Evolutionary conservation across 139 green algal species (phyloP).

Genomic region (Tetradesmus obliquus): DNA sequence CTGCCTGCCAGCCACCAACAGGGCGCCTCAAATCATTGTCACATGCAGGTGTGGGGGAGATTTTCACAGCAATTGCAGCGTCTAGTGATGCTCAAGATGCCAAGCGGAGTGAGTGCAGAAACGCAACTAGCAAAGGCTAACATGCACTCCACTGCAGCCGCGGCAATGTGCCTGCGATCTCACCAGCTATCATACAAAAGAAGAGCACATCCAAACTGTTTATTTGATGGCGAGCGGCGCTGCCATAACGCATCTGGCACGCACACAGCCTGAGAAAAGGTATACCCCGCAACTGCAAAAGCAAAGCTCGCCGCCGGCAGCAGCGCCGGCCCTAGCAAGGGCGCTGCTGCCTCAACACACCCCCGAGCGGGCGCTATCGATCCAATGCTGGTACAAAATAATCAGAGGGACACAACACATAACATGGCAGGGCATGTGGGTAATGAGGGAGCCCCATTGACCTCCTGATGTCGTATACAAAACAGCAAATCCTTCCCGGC

Average conservation of each 20-base stretch:
- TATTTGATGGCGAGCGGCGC: neutral
- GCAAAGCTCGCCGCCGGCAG: neutral
- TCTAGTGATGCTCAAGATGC: neutral
- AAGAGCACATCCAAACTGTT: neutral
- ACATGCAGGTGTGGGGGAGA: neutral
- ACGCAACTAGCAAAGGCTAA: neutral
- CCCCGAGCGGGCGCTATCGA: neutral
- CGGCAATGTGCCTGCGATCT: neutral
- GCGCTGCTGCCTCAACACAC: neutral
- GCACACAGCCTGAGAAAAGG: neutral
- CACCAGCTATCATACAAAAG: neutral
- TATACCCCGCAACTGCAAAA: neutral
- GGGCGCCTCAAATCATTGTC: neutral
- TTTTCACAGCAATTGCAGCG: neutral
- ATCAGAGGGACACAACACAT: neutral
- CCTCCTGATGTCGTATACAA: neutral
- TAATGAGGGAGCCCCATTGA: neutral
- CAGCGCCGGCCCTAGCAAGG: neutral
- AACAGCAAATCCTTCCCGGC: neutral
- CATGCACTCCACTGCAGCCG: neutral
- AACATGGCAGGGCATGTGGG: neutral
- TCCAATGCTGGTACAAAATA: neutral
- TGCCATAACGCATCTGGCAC: neutral
- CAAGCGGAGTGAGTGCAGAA: neutral
- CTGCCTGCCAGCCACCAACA: neutral